Evolutionary conservation across 2,329 filamentous ascomycete genomes (phyloP).

Genomic region (Curvularia sp.): DNA sequence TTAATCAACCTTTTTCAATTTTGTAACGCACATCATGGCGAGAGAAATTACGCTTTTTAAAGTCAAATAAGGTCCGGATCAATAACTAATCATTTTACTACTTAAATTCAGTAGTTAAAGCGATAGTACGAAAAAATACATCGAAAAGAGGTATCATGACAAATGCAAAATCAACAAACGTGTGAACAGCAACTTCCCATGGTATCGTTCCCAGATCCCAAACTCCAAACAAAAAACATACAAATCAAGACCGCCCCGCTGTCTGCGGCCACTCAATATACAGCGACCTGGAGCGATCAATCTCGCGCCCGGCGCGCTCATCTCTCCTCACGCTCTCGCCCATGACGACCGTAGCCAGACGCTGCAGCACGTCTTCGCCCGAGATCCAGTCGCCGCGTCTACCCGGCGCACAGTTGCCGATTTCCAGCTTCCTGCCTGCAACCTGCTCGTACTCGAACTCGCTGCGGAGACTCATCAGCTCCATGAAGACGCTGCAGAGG

Average conservation of each 20-base stretch:
- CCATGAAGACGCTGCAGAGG: constrained; percentile 44
- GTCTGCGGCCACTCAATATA: constrained; percentile 25
- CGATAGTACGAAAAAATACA: background rate
- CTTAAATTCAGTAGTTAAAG: background rate
- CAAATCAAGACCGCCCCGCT: constrained; percentile 3
- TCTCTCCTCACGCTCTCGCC: constrained; percentile 45
- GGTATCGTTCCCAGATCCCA: background rate
- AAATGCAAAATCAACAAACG: background rate
- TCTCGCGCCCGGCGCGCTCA: constrained; percentile 40
- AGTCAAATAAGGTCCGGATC: too few relatives aligned
- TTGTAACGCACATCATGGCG: too few relatives aligned
- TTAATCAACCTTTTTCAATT: too few relatives aligned
- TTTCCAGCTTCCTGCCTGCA: constrained; percentile 35
- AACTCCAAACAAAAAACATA: background rate
- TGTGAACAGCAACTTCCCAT: background rate
- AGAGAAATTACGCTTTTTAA: background rate
- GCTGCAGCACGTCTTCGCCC: constrained; percentile 36
- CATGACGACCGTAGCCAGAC: constrained; percentile 45
- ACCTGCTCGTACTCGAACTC: constrained; percentile 36
- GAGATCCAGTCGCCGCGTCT: constrained; percentile 31
- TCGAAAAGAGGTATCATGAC: constrained; percentile 5
- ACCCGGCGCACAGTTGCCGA: constrained; percentile 40
- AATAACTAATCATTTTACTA: background rate
- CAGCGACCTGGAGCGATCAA: constrained; percentile 28
- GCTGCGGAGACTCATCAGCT: constrained; percentile 38